phyloP scores from a whole-genome alignment of 495 filamentous ascomycete genomes.

The Penicillium alfredii region DNA sequence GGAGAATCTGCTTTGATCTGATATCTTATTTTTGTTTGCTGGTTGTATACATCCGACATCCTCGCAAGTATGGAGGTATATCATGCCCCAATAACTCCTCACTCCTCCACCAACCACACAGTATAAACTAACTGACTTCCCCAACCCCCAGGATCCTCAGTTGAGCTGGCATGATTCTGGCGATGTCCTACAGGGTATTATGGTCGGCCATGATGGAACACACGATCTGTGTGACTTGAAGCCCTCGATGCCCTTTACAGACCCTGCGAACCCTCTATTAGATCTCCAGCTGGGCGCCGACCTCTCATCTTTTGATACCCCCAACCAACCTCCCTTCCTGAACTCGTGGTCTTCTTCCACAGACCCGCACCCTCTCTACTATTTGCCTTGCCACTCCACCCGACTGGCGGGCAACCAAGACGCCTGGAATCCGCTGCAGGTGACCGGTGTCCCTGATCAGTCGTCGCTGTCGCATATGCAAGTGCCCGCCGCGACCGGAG shows the following conservation, averaged over 20 bases:
- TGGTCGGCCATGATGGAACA: slow-evolving; percentile 15
- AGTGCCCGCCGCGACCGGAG: slow-evolving; percentile 10
- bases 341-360: slow-evolving; percentile 19
- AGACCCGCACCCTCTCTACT: slow-evolving; percentile 17
- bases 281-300: slow-evolving; percentile 26
- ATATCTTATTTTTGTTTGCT: too few species aligned
- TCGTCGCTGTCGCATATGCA: slow-evolving; percentile 16
- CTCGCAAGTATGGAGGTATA: slow-evolving; percentile 22
- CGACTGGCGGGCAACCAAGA: slow-evolving; percentile 28
- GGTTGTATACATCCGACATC: too few species aligned
- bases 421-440: slow-evolving; percentile 35
- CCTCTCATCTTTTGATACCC: slow-evolving; percentile 15
- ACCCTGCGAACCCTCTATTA: slow-evolving; percentile 25
- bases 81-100: slow-evolving; percentile 4
- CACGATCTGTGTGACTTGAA: slow-evolving; percentile 14
- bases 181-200: slow-evolving; percentile 37
- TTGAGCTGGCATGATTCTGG: slow-evolving; percentile 25
- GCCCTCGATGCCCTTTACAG: slow-evolving; percentile 7
- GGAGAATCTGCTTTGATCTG: too few species aligned
- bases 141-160: slow-evolving; percentile 8
- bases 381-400: slow-evolving; percentile 19
- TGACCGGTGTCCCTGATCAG: slow-evolving; percentile 26
- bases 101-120: neutral
- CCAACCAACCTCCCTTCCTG: slow-evolving; percentile 17
- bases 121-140: slow-evolving; percentile 1